phyloP scores from a whole-genome alignment of 2,329 filamentous ascomycete genomes.

The Gremmenia infestans region DNA sequence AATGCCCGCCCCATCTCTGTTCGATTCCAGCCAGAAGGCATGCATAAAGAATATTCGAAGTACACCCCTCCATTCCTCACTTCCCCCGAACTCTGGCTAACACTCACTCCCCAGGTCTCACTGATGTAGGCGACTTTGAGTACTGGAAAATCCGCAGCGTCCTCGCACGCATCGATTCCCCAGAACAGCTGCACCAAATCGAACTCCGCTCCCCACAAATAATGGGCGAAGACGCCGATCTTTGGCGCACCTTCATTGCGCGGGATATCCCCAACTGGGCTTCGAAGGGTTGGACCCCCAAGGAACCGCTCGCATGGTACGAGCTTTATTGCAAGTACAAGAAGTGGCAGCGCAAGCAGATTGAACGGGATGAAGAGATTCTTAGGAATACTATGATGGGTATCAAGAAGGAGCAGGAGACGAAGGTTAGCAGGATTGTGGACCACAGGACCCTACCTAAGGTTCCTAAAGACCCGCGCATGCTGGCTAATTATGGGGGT shows the following conservation, averaged over 20 bases:
- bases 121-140: constrained; percentile 66
- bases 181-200: constrained; percentile 68
- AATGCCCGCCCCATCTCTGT: constrained; percentile 47
- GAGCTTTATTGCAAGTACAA: constrained; percentile 70
- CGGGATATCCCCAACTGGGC: constrained; percentile 65
- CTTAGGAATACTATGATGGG: constrained; percentile 51
- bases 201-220: constrained; percentile 76
- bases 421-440: constrained; percentile 54
- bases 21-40: constrained; percentile 45
- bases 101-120: constrained; percentile 43
- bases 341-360: constrained; percentile 50
- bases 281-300: constrained; percentile 58
- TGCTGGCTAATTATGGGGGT: constrained; percentile 31
- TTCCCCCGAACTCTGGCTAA: neutral
- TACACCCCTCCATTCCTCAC: constrained; percentile 9
- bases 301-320: constrained; percentile 67
- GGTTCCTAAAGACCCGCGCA: constrained; percentile 35
- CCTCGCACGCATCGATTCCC: constrained; percentile 65
- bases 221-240: constrained; percentile 59
- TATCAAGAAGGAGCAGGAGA: constrained; percentile 52
- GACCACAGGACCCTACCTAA: constrained; percentile 44
- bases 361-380: constrained; percentile 52
- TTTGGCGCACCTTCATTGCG: constrained; percentile 77
- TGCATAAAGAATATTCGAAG: constrained; percentile 48
- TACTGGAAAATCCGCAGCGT: constrained; percentile 63